Evolutionary conservation across 345 rosid genomes (phyloP), one percentile per base, ranked within the genome.

Genomic region (Pelargonium nanum): DNA sequence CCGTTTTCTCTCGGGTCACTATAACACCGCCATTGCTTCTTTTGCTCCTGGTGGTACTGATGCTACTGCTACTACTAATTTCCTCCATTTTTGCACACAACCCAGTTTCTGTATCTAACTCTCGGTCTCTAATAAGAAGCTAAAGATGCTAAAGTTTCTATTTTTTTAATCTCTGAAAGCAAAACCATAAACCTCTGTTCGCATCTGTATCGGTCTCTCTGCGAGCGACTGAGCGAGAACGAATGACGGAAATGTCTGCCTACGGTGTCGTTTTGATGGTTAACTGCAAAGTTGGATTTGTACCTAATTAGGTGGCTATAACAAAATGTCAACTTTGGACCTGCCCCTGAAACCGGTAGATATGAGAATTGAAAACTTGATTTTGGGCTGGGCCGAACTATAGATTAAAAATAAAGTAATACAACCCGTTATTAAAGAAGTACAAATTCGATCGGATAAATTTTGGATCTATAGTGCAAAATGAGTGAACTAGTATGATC

Each of bases 1-100:
- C 70, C 72, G 75, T 80, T 66, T 74, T 75, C 65, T 81, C 76
- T 65, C 69, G 66, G 66, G 65, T 64, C 67, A 61, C 65, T 59
- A 67, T 78, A 55, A 78, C 65, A 51, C 65, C 32, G 57, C 60
- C 59, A 55, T 65, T 53, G 55, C 64, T 60, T 12, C 53, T 24
- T 20, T 22, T 12, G 15, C 20, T 17, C 4, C 17, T 56, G 22
- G 19, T 57, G 66, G 66, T 70, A 6, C 60, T 64, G 30, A 64
- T 65, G 13, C 62, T 58, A n/a, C 59, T 75, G 63, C 56, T 32
- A 19, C 66, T 32, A 22, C 65, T 63, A 50, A 3, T 22, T 12
- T 59, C 51, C 58, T 77, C 79, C 83, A 77, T 79, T 68, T 57
- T 69, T 61, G 19, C 57, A 52, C 63, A 60, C 58, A 53, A 26